These are phyloP conservation scores for Populus hybrid DNA, from an alignment of 441 rosid species.

Conservation along the genomic window DNA sequence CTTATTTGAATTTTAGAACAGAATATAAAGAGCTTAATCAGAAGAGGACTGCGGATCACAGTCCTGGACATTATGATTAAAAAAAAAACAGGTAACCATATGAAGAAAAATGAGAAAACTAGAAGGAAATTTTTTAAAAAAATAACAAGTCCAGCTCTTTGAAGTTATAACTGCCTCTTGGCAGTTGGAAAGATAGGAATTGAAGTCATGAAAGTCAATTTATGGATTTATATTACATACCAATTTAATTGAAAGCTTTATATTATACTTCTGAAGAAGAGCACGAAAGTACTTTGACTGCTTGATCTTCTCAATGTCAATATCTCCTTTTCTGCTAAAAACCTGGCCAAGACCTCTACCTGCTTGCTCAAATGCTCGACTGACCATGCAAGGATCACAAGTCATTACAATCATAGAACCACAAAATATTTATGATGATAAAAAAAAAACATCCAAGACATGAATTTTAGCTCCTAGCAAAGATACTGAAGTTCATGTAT, in stretches of 20 bases:
- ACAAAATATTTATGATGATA: neutral
- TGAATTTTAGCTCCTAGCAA: neutral
- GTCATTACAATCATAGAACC: conserved; percentile 6
- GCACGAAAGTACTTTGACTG: conserved; percentile 61
- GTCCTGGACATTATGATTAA: neutral
- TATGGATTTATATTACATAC: conserved; percentile 29
- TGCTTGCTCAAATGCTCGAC: conserved; percentile 77
- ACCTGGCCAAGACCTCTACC: conserved; percentile 49
- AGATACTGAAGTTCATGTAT: neutral
- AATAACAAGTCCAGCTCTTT: neutral
- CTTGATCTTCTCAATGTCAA: conserved; percentile 61
- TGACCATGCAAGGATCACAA: conserved; percentile 20
- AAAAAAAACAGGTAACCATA: neutral
- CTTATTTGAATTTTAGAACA: neutral
- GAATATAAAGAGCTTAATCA: neutral
- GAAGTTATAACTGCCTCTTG: neutral
- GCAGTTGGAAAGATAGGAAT: neutral
- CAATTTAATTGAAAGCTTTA: conserved; percentile 34
- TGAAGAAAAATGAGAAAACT: neutral
- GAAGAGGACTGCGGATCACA: neutral
- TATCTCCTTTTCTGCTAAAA: conserved; percentile 42
- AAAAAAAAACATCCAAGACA: neutral
- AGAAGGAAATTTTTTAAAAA: neutral
- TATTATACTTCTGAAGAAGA: conserved; percentile 47
- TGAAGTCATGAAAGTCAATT: neutral